Base-by-base conservation (phyloP, 768 basidiomycete species). In the Coprinopsis strossmayeri region DNA sequence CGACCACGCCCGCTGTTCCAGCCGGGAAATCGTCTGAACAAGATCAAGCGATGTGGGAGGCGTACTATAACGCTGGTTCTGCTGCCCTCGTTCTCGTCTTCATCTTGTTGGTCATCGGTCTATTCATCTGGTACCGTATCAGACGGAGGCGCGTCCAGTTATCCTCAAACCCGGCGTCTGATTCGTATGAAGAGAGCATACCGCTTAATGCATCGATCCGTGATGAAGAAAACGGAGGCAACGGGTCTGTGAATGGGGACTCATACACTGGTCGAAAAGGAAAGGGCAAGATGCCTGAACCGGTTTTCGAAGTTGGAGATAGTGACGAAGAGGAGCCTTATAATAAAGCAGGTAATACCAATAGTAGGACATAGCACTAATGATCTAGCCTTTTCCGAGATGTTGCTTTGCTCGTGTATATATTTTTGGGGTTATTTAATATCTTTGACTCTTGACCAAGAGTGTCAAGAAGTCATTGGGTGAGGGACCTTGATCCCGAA, bases 1-100 rank as follows among this genome's bases (percentile, higher is more conserved):
- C 25, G 3, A 4, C 43, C n/a, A 57, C 70, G 0, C 58, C 70
- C 0, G 59, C 63, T 2, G 67, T 71, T 5, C 60, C 65, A 18
- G 61, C 73, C 18, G 74, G 69, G 3, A 84, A 87, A 64, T 79
- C 83, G 3, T 78, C 87, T 0, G 77, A 88, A 61, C 82, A 90
- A 57, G 82, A 84, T 47, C 82, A 87, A 59, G 87, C 91, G 2
- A 87, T 86, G 73, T 94, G 92, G 92, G 88, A 93, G 69, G 93
- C 91, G n/a, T 94, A 93, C 63, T 96, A 94, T 63, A 95, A 95
- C 52, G 87, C 91, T 27, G 91, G 90, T 10, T 92, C 91, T 0
- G 88, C 86, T 1, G 82, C 86, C 2, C 69, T 93, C n/a, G 82
- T 95, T 20, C 74, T 97, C 34, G 60, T 94, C 2, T 65, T 96